Percentiles rank a stretch among this genome's conserved stretches.
Conservation (phyloP, 2,329 filamentous ascomycete species). For the Corniculantispora saksenae region DNA sequence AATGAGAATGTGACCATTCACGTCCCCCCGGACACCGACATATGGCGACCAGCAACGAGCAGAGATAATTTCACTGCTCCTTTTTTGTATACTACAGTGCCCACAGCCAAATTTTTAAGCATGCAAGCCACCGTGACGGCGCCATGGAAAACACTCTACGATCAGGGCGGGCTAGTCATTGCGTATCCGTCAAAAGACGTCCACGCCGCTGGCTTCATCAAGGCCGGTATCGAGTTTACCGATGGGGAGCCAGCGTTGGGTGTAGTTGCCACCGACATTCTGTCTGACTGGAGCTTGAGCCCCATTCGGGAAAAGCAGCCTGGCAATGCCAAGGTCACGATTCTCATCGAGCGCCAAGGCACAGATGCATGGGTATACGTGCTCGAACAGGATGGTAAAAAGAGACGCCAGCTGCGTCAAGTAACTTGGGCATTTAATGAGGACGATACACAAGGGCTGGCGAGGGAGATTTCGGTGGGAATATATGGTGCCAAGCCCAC, state of each 20-base stretch:
- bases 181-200: conserved; percentile 15
- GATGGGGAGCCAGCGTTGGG: conserved; percentile 21
- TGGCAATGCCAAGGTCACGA: conserved; percentile 18
- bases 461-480: conserved; percentile 19
- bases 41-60: conserved; percentile 22
- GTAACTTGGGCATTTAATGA: conserved; percentile 24
- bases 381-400: conserved; percentile 12
- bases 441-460: conserved; percentile 20
- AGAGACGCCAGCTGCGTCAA: conserved; percentile 20
- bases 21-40: conserved; percentile 24
- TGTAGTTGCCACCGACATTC: conserved; percentile 22
- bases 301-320: conserved; percentile 21
- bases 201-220: conserved; percentile 22
- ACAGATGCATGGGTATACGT: conserved; percentile 25
- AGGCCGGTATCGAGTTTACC: conserved; percentile 24
- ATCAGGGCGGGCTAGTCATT: conserved; percentile 24
- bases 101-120: conserved; percentile 19
- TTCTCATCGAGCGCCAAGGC: conserved; percentile 21
- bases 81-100: conserved; percentile 21
- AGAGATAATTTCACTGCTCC: conserved; percentile 24
- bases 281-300: conserved; percentile 24
- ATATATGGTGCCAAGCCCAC: conserved; percentile 25
- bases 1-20: conserved; percentile 20
- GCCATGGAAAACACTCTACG: conserved; percentile 25
- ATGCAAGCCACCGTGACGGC: conserved; percentile 22